A percentile compares a stretch with the other conserved stretches of the same genome.
phyloP scores from a whole-genome alignment of 306 rosid genomes.

The Echinosophora koreensis region DNA sequence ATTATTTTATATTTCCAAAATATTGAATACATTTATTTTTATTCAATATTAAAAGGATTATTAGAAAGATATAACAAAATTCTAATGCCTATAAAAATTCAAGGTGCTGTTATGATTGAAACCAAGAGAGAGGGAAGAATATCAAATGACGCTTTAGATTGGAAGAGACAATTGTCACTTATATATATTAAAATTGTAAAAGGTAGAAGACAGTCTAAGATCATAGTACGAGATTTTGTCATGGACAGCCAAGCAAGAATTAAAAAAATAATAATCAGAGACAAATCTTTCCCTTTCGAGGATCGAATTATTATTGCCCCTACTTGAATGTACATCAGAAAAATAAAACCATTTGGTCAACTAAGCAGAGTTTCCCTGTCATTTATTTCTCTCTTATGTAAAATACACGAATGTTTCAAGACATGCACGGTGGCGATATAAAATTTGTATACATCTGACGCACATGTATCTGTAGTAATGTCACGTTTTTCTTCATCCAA shows the following conservation, averaged over 20 bases:
- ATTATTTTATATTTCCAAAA: no score
- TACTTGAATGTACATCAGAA: conserved; percentile 22
- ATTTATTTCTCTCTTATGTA: not conserved
- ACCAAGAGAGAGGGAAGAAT: not conserved
- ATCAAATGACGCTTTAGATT: conserved; percentile 7
- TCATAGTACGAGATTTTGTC: conserved; percentile 25
- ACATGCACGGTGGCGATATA: not conserved
- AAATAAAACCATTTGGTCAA: conserved; percentile 9
- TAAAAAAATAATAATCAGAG: conserved; percentile 25
- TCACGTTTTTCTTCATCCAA: not conserved
- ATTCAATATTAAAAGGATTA: no score
- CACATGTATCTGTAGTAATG: not conserved
- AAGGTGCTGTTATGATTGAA: conserved; percentile 28
- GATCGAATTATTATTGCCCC: conserved; percentile 37
- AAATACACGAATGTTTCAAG: not conserved
- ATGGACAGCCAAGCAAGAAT: conserved; percentile 43
- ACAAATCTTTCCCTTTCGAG: conserved; percentile 36
- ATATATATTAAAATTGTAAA: not conserved
- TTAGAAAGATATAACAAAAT: no score
- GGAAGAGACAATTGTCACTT: not conserved
- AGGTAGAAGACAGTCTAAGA: conserved; percentile 25
- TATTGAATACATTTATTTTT: no score
- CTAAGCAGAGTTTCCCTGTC: not conserved
- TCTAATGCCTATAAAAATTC: not conserved
- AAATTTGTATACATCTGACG: not conserved